These are phyloP conservation scores for Penicillium corylophilum DNA, from an alignment of 2,329 filamentous ascomycete species.

Conservation along the genomic window DNA sequence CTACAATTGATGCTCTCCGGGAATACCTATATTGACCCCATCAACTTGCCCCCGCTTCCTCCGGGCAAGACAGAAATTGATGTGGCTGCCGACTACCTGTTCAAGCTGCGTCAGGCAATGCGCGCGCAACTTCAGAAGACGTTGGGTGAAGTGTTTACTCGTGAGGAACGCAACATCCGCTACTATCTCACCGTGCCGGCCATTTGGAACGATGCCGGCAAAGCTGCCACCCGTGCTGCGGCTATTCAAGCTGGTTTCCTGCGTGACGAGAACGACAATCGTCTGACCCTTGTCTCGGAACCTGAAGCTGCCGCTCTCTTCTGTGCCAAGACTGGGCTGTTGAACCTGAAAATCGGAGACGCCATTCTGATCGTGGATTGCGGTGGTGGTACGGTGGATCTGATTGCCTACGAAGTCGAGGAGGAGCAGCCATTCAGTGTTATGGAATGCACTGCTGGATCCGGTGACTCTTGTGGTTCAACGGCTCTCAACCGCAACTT, in stretches of 20 bases:
- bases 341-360: conserved; percentile 97
- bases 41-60: conserved; percentile 94
- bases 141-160: conserved; percentile 93
- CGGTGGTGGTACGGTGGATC: conserved; percentile 95
- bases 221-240: conserved; percentile 91
- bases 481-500: conserved; percentile 97
- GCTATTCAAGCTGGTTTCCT: conserved; percentile 97
- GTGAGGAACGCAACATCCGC: conserved; percentile 95
- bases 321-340: conserved; percentile 91
- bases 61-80: conserved; percentile 99
- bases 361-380: conserved; percentile 98
- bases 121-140: conserved; percentile 93
- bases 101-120: conserved; percentile 97
- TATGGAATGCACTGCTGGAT: conserved; percentile 93
- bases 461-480: conserved; percentile 96
- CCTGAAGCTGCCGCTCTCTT: conserved; percentile 96
- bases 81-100: conserved; percentile 98
- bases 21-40: conserved; percentile 98
- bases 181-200: conserved; percentile 99
- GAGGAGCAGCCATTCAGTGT: conserved; percentile 97
- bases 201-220: conserved; percentile 98
- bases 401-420: conserved; percentile 98
- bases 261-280: conserved; percentile 95
- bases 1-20: conserved; percentile 97
- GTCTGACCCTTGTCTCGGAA: conserved; percentile 90